Base-by-base conservation (phyloP, 306 rosid genomes). In the Nissolia schottii region DNA sequence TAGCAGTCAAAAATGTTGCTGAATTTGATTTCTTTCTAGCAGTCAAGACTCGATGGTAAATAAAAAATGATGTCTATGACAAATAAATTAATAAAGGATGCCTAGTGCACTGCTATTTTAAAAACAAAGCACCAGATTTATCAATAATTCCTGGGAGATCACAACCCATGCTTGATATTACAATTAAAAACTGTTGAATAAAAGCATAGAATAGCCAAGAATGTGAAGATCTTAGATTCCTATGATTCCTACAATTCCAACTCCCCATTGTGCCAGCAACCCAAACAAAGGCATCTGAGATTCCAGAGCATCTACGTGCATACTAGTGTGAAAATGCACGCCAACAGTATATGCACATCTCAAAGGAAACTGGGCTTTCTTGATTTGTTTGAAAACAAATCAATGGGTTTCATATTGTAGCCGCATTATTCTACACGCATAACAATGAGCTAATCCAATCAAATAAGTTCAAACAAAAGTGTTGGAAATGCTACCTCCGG, bases 401-500 rank as follows among this genome's bases (percentile, higher is more conserved):
- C 11, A 55, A 41, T 38, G n/a, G 28, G 13, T 27, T 18, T 29
- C 15, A 13, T 25, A 50, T 10, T 0, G 48, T 4, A 6, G 0
- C 60, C 28, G 15, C 27, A 61, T 6, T 34, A 27, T 19, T 69
- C 32, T 20, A 34, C 49, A 31, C 2, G 16, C 29, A 50, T 13
- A 12, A 25, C 59, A 43, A 15, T 13, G 12, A 23, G 8, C 40
- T 40, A 32, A 41, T 37, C 50, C 28, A 18, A 55, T 28, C 43
- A 10, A 61, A 29, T 14, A 35, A 35, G 55, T 16, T 31, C 62
- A 34, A 56, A 32, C 40, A 15, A 28, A 53, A 48, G 38, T 1
- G 10, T 34, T 25, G 41, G 64, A 73, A 67, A 74, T 62, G n/a
- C 67, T 82, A 67, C 82, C 80, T 54, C 51, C 7, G 1, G 37